Percentiles rank a stretch among this genome's conserved stretches.
Conservation (phyloP, 352 stramenopile genomes). For the Phytophthora citrophthora region DNA sequence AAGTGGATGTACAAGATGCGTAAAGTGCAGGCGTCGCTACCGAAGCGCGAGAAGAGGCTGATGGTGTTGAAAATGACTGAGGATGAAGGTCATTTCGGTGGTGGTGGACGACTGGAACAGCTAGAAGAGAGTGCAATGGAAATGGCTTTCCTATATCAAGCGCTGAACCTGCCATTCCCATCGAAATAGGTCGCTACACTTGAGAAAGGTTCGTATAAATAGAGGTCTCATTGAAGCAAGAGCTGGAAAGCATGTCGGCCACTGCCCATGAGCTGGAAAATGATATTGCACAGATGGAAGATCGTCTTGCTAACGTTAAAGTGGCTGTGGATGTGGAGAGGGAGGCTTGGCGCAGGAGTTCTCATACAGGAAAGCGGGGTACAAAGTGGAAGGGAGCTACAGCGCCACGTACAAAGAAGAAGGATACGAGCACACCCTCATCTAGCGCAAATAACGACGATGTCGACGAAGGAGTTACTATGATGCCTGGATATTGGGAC, state of each 20-base stretch:
- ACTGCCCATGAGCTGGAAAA: conserved; percentile 55
- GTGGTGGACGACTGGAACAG: conserved; percentile 76
- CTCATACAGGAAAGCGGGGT: conserved; percentile 51
- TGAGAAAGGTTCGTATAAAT: conserved; percentile 32
- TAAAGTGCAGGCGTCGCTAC: conserved; percentile 43
- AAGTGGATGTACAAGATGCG: conserved; percentile 86
- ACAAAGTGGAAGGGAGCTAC: conserved; percentile 74
- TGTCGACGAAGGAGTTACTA: conserved; percentile 13
- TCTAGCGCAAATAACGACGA: conserved; percentile 18
- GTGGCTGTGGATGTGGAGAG: conserved; percentile 58
- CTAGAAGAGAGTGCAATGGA: conserved; percentile 82
- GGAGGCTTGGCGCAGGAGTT: conserved; percentile 59
- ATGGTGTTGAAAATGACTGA: conserved; percentile 80
- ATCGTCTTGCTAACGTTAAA: conserved; percentile 61
- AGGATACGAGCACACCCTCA: neutral
- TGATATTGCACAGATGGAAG: conserved; percentile 68
- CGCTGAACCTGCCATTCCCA: conserved; percentile 56
- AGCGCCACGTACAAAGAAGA: conserved; percentile 7
- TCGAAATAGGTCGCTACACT: conserved; percentile 22
- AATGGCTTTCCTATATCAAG: conserved; percentile 85
- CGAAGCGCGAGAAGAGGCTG: conserved; percentile 38
- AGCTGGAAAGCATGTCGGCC: conserved; percentile 38
- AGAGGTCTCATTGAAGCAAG: conserved; percentile 14
- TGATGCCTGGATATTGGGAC: conserved; percentile 64
- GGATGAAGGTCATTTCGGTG: conserved; percentile 85